These are phyloP conservation scores for Parsonsia alboflavescens DNA, from an alignment of 257 asterid genomes.

Conservation along the genomic window DNA sequence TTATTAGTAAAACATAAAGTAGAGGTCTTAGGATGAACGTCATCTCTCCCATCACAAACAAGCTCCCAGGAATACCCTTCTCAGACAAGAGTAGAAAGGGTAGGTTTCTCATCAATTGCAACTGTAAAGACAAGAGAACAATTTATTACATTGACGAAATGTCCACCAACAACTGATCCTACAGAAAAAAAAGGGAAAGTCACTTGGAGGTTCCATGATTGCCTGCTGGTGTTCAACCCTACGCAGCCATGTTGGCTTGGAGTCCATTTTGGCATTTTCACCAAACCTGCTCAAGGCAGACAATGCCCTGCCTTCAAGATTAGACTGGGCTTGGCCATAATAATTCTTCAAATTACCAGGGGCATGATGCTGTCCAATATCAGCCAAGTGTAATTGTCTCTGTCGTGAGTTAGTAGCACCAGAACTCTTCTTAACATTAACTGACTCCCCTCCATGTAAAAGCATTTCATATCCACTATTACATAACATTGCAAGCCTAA, in stretches of 20 bases:
- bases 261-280: slow-evolving; percentile 58
- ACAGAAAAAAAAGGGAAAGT: not conserved
- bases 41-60: slow-evolving; percentile 78
- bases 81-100: slow-evolving; percentile 57
- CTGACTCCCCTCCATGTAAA: slow-evolving; percentile 84
- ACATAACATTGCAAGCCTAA: slow-evolving; percentile 60
- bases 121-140: slow-evolving; percentile 29
- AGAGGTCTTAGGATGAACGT: slow-evolving; percentile 81
- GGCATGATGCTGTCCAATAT: slow-evolving; percentile 36
- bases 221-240: slow-evolving; percentile 75
- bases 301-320: slow-evolving; percentile 86
- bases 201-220: slow-evolving; percentile 59
- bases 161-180: not conserved
- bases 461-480: slow-evolving; percentile 85
- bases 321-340: slow-evolving; percentile 40
- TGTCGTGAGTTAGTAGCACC: slow-evolving; percentile 29
- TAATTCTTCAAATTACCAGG: slow-evolving; percentile 32
- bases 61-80: slow-evolving; percentile 71
- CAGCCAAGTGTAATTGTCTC: slow-evolving; percentile 26
- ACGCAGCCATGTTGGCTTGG: slow-evolving; percentile 75
- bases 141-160: not conserved
- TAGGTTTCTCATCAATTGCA: slow-evolving; percentile 35
- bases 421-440: slow-evolving; percentile 32
- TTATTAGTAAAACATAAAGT: slow-evolving; percentile 64
- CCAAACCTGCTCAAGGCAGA: slow-evolving; percentile 90